Percentiles rank a stretch among this genome's conserved stretches.
Conservation (phyloP, 352 stramenopile genomes). For the Phytophthora citrophthora region DNA sequence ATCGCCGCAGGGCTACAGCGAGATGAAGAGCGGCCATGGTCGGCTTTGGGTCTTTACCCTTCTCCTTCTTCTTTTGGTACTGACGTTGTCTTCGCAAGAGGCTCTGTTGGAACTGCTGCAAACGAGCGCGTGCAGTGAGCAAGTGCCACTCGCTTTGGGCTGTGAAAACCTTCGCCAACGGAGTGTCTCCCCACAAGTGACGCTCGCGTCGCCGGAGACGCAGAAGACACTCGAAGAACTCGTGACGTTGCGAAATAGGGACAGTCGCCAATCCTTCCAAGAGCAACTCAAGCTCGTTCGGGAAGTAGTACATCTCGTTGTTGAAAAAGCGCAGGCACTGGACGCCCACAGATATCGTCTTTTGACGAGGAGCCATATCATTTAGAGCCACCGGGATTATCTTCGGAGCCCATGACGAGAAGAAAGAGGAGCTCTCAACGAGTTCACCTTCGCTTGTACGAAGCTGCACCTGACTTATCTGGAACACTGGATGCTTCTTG, state of each 20-base stretch:
- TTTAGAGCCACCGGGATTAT: not conserved
- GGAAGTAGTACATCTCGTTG: constrained; percentile 98
- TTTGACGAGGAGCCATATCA: constrained; percentile 30
- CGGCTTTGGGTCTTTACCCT: constrained; percentile 37
- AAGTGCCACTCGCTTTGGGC: constrained; percentile 97
- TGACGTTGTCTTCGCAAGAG: constrained; percentile 66
- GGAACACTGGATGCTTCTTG: constrained; percentile 80
- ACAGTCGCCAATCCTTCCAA: constrained; percentile 71
- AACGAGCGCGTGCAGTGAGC: constrained; percentile 72
- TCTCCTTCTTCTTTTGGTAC: constrained; percentile 50
- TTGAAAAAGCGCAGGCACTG: constrained; percentile 98
- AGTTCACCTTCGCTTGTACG: constrained; percentile 84
- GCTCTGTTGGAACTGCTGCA: constrained; percentile 89
- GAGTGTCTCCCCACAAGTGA: constrained; percentile 94
- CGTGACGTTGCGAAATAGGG: constrained; percentile 73
- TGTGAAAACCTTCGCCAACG: constrained; percentile 98
- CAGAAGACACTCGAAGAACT: constrained; percentile 87
- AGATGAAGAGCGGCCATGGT: constrained; percentile 50
- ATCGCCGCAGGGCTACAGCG: constrained; percentile 62
- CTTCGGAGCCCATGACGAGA: constrained; percentile 51
- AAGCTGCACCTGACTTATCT: constrained; percentile 70
- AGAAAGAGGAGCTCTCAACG: constrained; percentile 82
- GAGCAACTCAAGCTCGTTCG: constrained; percentile 93
- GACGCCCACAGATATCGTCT: constrained; percentile 53
- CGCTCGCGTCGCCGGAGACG: constrained; percentile 95